phyloP scores from a whole-genome alignment of 2,329 filamentous ascomycete species.

The Plenodomus biglobosus region DNA sequence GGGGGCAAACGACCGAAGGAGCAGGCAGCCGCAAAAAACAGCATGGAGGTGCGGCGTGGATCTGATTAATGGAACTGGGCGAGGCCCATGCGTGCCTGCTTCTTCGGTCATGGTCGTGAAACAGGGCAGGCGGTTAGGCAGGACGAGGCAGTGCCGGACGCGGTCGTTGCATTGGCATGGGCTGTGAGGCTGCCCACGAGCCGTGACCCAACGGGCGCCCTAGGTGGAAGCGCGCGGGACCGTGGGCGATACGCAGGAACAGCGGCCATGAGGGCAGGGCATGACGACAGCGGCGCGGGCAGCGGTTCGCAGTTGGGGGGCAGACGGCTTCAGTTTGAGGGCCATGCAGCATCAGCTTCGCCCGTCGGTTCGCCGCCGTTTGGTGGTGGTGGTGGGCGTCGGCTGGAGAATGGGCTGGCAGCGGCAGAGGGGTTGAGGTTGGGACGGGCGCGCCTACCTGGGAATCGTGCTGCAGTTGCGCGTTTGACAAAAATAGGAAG shows the following conservation, averaged over 20 bases:
- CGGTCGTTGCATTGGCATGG: background rate
- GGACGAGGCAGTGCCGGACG: constrained; percentile 28
- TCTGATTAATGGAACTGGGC: constrained; percentile 27
- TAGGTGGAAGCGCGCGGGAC: constrained; percentile 27
- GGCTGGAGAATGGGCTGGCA: no score
- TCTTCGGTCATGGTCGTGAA: constrained; percentile 24
- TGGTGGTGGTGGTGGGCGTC: no score
- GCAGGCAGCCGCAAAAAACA: constrained; percentile 1
- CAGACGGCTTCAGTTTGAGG: no score
- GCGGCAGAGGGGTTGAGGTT: no score
- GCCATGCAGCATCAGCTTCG: no score
- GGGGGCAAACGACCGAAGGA: background rate
- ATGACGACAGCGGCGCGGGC: constrained; percentile 1
- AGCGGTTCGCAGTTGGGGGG: no score
- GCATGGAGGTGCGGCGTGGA: constrained; percentile 16
- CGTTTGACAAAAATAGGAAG: constrained; percentile 30
- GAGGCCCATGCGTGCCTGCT: constrained; percentile 27
- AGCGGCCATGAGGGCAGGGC: background rate
- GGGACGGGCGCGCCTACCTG: constrained; percentile 16
- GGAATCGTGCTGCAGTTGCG: constrained; percentile 9
- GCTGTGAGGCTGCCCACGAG: no score
- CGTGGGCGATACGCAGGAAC: constrained; percentile 30
- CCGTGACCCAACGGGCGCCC: constrained; percentile 4
- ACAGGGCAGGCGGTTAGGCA: constrained; percentile 24
- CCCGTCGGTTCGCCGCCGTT: no score